A percentile compares a stretch with the other conserved stretches of the same genome.
Evolutionary conservation across 1,284 basidiomycete genomes (phyloP).

Genomic region (Ustilago nuda): DNA sequence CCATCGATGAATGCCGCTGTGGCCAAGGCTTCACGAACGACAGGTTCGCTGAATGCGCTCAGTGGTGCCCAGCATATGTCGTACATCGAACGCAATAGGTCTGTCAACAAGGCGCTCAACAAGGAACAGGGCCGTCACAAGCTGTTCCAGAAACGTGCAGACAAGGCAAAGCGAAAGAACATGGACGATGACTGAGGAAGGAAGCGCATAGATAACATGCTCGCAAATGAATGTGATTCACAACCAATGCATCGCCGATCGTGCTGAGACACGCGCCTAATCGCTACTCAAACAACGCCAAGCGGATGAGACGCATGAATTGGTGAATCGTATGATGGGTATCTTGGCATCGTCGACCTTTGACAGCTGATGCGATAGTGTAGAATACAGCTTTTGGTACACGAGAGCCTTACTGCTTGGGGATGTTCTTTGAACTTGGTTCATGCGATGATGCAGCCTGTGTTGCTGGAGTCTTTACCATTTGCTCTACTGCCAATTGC

Average conservation of each 20-base stretch:
- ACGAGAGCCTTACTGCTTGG: background rate
- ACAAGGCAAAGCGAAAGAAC: slow-evolving; percentile 47
- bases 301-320: background rate
- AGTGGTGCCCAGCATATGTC: slow-evolving; percentile 70
- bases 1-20: slow-evolving; percentile 14
- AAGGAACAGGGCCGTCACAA: slow-evolving; percentile 62
- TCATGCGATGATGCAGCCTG: slow-evolving; percentile 21
- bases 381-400: slow-evolving; percentile 9
- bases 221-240: background rate
- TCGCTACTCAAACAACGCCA: background rate
- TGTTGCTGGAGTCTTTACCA: background rate
- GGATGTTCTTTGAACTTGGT: background rate
- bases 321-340: background rate
- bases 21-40: slow-evolving; percentile 61
- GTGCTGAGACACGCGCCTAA: background rate
- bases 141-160: slow-evolving; percentile 62
- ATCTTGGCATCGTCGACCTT: background rate
- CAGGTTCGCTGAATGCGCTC: slow-evolving; percentile 67
- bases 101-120: slow-evolving; percentile 65
- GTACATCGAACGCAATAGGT: slow-evolving; percentile 68
- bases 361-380: background rate
- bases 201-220: background rate
- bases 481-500: slow-evolving; percentile 10
- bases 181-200: slow-evolving; percentile 19
- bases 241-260: background rate